Base-by-base conservation (phyloP, 2,329 filamentous ascomycete species). In the Trichocomaceae sp. region DNA sequence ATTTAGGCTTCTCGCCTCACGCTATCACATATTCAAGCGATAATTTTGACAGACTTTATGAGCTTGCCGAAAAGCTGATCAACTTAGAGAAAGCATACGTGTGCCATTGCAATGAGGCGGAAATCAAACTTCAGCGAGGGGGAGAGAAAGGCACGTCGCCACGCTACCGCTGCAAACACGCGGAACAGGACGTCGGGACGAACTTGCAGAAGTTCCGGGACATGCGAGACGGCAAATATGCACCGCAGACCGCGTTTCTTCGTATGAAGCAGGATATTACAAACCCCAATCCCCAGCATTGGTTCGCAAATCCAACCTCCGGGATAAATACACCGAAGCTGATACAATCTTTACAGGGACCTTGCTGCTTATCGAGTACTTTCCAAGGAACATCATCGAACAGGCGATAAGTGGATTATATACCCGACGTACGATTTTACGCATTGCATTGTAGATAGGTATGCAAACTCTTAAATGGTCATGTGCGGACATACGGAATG, bases 351-450 rank as follows among this genome's bases (percentile, higher is more conserved):
- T 17, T 17, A 49, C 19, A 49, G 91, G 92, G 92, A 97, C 76
- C 75, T 96, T 52, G 88, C 88, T 1, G 92, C 92, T 15, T 97
- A 96, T 72, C 83, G 92, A 57, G 85, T 97, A 54, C 80, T 90
- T 64, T 84, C 88, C 56, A 65, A 66, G 62, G 58, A 61, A 50
- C 68, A 67, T 59, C 63, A 76, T 71, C 82, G 88, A 35, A 95
- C 91, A 0, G 89, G 88, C 29, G 77, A 82, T 60, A 84, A 86
- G 66, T 97, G 91, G 90, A 86, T 84, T 71, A 95, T 96, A 59
- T 96, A 96, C 69, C 93, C 93, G 0, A 95, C 92, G 0, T 96
- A 96, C 66, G 91, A 96, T 69, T 95, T 95, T 68, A 87, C 87
- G 0, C 89, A 95, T 8, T 41, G 37, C n/a, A 19, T 41, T 19